Evolutionary conservation across 2,329 filamentous ascomycete species (phyloP), one percentile per base, ranked within the genome.

Genomic region (Diplodia intermedia): DNA sequence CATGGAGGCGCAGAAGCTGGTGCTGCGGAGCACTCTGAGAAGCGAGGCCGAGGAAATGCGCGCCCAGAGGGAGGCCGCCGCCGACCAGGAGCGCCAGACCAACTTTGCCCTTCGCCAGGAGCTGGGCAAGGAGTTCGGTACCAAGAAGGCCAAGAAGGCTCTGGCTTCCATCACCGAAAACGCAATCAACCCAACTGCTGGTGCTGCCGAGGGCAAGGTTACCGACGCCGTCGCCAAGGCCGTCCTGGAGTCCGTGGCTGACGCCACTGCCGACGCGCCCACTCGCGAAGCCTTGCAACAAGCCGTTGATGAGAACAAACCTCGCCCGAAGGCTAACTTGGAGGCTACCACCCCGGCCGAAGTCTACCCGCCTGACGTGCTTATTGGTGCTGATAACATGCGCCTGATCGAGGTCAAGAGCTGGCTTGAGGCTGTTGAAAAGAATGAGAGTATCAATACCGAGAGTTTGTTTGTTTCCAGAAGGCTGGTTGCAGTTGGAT

Each of bases 71-170:
- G 76, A 73, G 18, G 66, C 69, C n/a, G 55, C 73, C 5, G 74
- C 77, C 1, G 74, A 73, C 6, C 40, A 33, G 12, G 72, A 69
- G 9, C 75, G 72, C 69, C 73, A 67, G 68, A 79, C 71, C 54
- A 67, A 70, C 26, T 63, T 63, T 40, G n/a, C 29, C 20, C 52
- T 67, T 12, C 40, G 49, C 38, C 53, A 56, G 38, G 62, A 89
- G 2, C 87, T 96, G 14, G 91, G 91, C 50, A 86, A 91, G 73
- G 88, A 90, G 38, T 96, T 96, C 74, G 92, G 92, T 77, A 94
- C 91, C 31, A 93, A 92, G 82, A 94, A 94, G 80, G 90, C 92
- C 26, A 91, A 89, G 83, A 94, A 94, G 81, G 90, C 88, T 1
- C 88, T 95, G 72, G 84, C 85, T 33, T 86, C 89, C 67, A 84